These are phyloP conservation scores for Podaxis sp. DNA, from an alignment of 768 basidiomycete genomes.

Conservation along the genomic window DNA sequence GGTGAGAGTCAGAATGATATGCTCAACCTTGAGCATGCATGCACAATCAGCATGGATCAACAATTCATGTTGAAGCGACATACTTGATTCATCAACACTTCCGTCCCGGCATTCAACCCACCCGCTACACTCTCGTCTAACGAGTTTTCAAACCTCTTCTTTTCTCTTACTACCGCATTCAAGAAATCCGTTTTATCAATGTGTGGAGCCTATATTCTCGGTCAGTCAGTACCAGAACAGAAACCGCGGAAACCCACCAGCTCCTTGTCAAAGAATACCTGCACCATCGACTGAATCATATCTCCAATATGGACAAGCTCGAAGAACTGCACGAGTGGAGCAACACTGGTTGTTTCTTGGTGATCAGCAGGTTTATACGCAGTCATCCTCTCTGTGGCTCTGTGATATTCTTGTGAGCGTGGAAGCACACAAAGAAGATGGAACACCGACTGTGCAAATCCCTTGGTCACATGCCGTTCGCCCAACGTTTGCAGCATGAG, in stretches of 20 bases:
- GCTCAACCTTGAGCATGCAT: constrained; percentile 74
- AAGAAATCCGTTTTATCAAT: constrained; percentile 94
- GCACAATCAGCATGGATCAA: background rate
- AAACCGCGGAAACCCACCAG: constrained; percentile 52
- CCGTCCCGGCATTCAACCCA: constrained; percentile 93
- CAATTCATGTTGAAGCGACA: constrained; percentile 13
- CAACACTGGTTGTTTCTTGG: constrained; percentile 77
- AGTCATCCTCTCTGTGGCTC: constrained; percentile 88
- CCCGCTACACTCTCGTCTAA: constrained; percentile 93
- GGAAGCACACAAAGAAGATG: constrained; percentile 19
- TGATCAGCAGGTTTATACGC: constrained; percentile 90
- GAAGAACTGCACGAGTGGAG: constrained; percentile 94
- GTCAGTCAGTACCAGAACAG: background rate
- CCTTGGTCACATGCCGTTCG: constrained; percentile 76
- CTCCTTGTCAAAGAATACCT: constrained; percentile 98
- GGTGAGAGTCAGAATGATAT: constrained; percentile 83
- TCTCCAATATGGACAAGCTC: constrained; percentile 97
- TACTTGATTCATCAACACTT: constrained; percentile 94
- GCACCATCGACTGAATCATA: constrained; percentile 95
- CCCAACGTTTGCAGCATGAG: constrained; percentile 76
- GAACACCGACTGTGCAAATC: constrained; percentile 69
- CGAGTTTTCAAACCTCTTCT: constrained; percentile 92
- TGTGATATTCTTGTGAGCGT: constrained; percentile 27
- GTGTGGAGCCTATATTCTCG: constrained; percentile 60
- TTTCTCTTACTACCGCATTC: constrained; percentile 90